A percentile compares a stretch with the other conserved stretches of the same genome.
Evolutionary conservation across 352 stramenopile species (phyloP).

Genomic region (Phytopythium helicoides): DNA sequence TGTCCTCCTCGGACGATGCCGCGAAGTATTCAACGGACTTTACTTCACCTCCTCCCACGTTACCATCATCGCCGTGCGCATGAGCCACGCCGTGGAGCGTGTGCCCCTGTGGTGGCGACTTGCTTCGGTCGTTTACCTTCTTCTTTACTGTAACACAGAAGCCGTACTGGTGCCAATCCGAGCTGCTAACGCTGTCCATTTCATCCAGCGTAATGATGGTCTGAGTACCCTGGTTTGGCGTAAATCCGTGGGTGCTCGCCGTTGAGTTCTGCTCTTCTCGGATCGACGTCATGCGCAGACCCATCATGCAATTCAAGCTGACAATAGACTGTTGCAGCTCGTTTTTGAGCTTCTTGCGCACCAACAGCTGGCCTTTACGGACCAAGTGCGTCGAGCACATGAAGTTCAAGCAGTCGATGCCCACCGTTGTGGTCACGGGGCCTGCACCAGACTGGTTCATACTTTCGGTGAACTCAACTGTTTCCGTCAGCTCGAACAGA

Average conservation of each 20-base stretch:
- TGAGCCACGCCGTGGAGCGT: slow-evolving; percentile 27
- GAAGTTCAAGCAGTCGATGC: slow-evolving; percentile 86
- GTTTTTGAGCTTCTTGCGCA: slow-evolving; percentile 82
- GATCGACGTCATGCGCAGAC: slow-evolving; percentile 64
- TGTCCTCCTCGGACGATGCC: slow-evolving; percentile 56
- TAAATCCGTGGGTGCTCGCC: slow-evolving; percentile 31
- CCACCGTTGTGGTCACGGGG: slow-evolving; percentile 48
- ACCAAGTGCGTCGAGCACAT: slow-evolving; percentile 83
- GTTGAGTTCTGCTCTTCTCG: slow-evolving; percentile 40
- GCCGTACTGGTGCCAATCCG: slow-evolving; percentile 69
- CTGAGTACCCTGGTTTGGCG: slow-evolving; percentile 59
- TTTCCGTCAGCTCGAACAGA: slow-evolving; percentile 82
- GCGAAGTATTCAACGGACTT: slow-evolving; percentile 77
- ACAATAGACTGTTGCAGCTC: slow-evolving; percentile 66
- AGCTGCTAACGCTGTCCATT: slow-evolving; percentile 68
- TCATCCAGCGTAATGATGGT: slow-evolving; percentile 77
- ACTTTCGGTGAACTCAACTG: slow-evolving; percentile 76
- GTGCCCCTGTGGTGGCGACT: slow-evolving; percentile 11
- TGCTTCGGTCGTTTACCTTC: slow-evolving; percentile 26
- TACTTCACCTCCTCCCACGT: slow-evolving; percentile 8
- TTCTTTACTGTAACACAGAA: slow-evolving; percentile 76
- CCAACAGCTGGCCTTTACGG: slow-evolving; percentile 53
- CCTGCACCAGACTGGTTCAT: slow-evolving; percentile 21
- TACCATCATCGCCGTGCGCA: slow-evolving; percentile 16
- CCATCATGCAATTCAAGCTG: slow-evolving; percentile 88